Percentiles rank a stretch among this genome's conserved stretches.
Evolutionary conservation across 805 yeast species (phyloP).

Genomic region (Candida incommunis): DNA sequence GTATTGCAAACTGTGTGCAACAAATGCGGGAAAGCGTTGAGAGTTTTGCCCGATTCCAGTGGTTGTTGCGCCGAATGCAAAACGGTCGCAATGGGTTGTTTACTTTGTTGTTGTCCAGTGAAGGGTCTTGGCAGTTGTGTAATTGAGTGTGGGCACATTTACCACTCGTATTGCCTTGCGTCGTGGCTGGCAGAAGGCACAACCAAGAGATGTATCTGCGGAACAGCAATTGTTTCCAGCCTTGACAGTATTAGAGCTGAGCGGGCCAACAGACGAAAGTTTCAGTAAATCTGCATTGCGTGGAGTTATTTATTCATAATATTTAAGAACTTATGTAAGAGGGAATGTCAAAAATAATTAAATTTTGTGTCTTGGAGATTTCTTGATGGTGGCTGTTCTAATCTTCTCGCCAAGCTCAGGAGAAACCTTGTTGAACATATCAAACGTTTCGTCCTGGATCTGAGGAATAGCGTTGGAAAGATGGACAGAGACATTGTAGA

Average conservation of each 20-base stretch:
- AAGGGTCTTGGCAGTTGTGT: conserved; percentile 50
- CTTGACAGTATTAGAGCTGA: background rate
- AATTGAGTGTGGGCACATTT: conserved; percentile 72
- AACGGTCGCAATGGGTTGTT: conserved; percentile 49
- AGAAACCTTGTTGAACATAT: conserved; percentile 61
- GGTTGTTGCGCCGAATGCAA: conserved; percentile 51
- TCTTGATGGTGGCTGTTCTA: conserved; percentile 43
- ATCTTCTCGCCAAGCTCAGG: conserved; percentile 53
- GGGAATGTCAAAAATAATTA: too few relatives aligned
- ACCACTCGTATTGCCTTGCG: conserved; percentile 68
- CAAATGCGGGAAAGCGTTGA: background rate
- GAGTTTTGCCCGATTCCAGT: background rate
- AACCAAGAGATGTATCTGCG: conserved; percentile 68
- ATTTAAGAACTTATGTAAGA: too few relatives aligned
- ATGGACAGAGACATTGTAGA: conserved; percentile 74
- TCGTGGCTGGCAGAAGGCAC: conserved; percentile 60
- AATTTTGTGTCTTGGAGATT: conserved; percentile 23
- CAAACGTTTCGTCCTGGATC: conserved; percentile 68
- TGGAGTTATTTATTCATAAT: too few relatives aligned
- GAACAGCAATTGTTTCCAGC: conserved; percentile 15
- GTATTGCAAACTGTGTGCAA: background rate
- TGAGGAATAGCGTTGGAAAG: conserved; percentile 49
- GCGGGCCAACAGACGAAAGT: background rate
- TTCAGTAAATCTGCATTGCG: background rate
- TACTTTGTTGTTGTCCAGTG: conserved; percentile 64